These are phyloP conservation scores for Huiozyma sinensis DNA, from an alignment of 805 yeast species.

Conservation along the genomic window DNA sequence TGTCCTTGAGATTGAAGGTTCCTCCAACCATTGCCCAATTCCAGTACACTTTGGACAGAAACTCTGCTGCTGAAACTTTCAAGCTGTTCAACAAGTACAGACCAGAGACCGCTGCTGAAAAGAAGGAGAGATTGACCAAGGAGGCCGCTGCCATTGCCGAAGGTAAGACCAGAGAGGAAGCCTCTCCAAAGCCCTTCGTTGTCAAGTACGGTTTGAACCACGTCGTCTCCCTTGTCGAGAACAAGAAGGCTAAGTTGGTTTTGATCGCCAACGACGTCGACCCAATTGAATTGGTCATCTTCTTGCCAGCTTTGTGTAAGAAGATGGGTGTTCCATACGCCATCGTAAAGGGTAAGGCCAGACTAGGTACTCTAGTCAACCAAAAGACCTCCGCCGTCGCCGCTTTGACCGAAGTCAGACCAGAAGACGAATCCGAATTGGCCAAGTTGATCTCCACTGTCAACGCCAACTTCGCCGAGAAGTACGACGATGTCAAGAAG, in stretches of 20 bases:
- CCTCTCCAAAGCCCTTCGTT: slow-evolving; percentile 90
- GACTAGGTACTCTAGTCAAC: slow-evolving; percentile 96
- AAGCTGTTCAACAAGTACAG: slow-evolving; percentile 98
- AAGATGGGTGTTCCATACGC: slow-evolving; percentile 99
- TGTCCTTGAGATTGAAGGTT: slow-evolving; percentile 92
- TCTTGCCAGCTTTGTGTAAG: slow-evolving; percentile 97
- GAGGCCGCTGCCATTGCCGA: slow-evolving; percentile 99
- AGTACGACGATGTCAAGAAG: slow-evolving; percentile 92
- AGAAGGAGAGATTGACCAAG: slow-evolving; percentile 97
- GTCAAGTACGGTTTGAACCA: slow-evolving; percentile 99
- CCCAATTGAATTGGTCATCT: slow-evolving; percentile 95
- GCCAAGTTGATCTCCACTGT: slow-evolving; percentile 88
- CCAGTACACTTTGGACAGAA: slow-evolving; percentile 93
- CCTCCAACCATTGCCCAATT: slow-evolving; percentile 98
- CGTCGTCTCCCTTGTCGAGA: slow-evolving; percentile 92
- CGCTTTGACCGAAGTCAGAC: slow-evolving; percentile 88
- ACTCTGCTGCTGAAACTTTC: slow-evolving; percentile 95
- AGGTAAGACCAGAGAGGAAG: slow-evolving; percentile 95
- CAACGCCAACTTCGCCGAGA: slow-evolving; percentile 85
- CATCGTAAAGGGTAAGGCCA: slow-evolving; percentile 95
- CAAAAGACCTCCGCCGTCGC: slow-evolving; percentile 96
- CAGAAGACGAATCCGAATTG: slow-evolving; percentile 91
- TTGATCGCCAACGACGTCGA: slow-evolving; percentile 98
- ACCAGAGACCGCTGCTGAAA: slow-evolving; percentile 95
- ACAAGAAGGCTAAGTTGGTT: slow-evolving; percentile 96